These are phyloP conservation scores for Penicillium odoratum DNA, from an alignment of 495 filamentous ascomycete genomes.

Conservation along the genomic window DNA sequence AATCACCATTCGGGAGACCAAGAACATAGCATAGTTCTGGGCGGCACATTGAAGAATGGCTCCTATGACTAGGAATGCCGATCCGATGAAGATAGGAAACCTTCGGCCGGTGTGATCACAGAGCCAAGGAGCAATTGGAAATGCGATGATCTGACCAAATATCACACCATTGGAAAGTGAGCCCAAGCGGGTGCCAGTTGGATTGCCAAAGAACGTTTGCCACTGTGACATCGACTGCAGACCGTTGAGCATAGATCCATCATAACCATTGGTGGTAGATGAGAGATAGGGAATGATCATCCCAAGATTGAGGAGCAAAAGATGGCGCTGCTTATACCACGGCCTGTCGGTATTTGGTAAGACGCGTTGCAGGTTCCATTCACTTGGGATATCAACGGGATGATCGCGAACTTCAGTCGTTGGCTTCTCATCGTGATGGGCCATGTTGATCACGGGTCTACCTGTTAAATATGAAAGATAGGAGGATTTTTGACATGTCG, in stretches of 20 bases:
- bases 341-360: slow-evolving; percentile 7
- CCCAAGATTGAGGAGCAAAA: slow-evolving; percentile 14
- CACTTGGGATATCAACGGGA: not conserved
- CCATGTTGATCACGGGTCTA: not conserved
- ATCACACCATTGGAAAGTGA: not conserved
- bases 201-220: slow-evolving; percentile 17
- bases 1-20: slow-evolving; percentile 26
- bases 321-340: slow-evolving; percentile 15
- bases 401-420: not conserved
- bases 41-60: slow-evolving; percentile 9
- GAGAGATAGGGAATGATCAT: slow-evolving; percentile 18
- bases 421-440: not conserved
- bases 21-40: slow-evolving; percentile 26
- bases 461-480: not conserved
- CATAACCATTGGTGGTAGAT: slow-evolving; percentile 23
- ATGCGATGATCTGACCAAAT: not conserved
- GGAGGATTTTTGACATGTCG: not conserved
- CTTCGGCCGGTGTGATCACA: slow-evolving; percentile 19
- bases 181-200: not conserved
- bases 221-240: slow-evolving; percentile 27
- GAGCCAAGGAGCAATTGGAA: not conserved
- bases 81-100: slow-evolving; percentile 22
- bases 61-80: slow-evolving; percentile 23
- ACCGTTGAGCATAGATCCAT: slow-evolving; percentile 34
- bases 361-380: not conserved